Evolutionary conservation across 2,329 filamentous ascomycete genomes (phyloP).

Genomic region (Alternaria atra): DNA sequence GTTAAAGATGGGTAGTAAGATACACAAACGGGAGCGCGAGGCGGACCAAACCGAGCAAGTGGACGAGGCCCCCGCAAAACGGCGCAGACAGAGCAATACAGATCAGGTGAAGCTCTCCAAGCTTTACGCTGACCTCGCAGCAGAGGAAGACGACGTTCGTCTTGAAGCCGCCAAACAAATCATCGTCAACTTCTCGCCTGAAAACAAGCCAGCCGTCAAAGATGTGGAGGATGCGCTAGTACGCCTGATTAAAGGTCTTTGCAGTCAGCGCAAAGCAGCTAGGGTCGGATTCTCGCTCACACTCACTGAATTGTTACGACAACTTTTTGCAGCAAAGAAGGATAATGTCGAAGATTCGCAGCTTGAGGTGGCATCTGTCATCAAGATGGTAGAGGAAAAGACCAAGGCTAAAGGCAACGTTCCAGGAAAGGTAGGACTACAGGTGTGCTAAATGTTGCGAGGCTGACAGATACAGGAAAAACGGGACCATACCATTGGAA

Average conservation of each 20-base stretch:
- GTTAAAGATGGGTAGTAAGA: conserved; percentile 36
- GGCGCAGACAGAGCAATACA: conserved; percentile 50
- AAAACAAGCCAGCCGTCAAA: conserved; percentile 48
- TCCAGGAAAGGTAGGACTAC: conserved; percentile 60
- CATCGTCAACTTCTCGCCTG: conserved; percentile 52
- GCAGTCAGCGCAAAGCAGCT: conserved; percentile 88
- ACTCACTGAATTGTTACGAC: conserved; percentile 78
- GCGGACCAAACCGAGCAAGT: conserved; percentile 22
- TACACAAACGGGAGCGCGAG: conserved; percentile 41
- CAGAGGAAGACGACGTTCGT: conserved; percentile 56
- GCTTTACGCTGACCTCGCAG: conserved; percentile 58
- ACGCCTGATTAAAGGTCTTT: conserved; percentile 81
- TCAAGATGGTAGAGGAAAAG: conserved; percentile 62
- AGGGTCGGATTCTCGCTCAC: conserved; percentile 90
- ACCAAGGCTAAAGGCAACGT: conserved; percentile 63
- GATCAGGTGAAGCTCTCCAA: conserved; percentile 55
- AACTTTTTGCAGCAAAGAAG: conserved; percentile 67
- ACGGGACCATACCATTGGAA: conserved; percentile 83
- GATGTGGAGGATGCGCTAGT: conserved; percentile 53
- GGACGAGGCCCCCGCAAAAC: conserved; percentile 39
- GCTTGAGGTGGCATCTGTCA: conserved; percentile 53
- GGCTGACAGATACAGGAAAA: conserved; percentile 71
- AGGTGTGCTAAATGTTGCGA: background rate
- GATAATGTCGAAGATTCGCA: conserved; percentile 44
- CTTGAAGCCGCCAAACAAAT: conserved; percentile 57